Evolutionary conservation across 2,329 filamentous ascomycete species (phyloP).

Genomic region (Zopfia rhizophila): DNA sequence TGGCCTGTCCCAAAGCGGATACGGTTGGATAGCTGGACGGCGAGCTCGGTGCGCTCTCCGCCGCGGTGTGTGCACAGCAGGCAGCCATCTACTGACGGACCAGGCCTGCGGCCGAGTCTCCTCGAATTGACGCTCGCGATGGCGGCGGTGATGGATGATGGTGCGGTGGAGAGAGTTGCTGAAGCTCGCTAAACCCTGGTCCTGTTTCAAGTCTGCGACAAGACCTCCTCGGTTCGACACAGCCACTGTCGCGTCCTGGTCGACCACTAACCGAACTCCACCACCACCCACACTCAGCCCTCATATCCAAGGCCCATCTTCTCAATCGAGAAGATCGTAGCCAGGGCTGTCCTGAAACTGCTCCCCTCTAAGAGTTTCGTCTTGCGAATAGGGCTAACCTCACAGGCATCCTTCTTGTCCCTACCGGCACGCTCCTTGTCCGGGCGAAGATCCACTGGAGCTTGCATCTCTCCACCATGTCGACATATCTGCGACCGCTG

Average conservation of each 20-base stretch:
- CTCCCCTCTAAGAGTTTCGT: constrained; percentile 27
- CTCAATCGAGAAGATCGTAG: constrained; percentile 31
- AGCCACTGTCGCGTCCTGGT: constrained; percentile 14
- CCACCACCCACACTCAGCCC: constrained; percentile 14
- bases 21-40: constrained; percentile 9
- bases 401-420: constrained; percentile 22
- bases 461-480: constrained; percentile 27
- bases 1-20: constrained; percentile 8
- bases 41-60: constrained; percentile 13
- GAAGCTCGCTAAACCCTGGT: constrained; percentile 12
- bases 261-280: constrained; percentile 4
- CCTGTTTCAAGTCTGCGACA: constrained; percentile 17
- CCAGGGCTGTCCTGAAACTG: constrained; percentile 33
- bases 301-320: constrained; percentile 31
- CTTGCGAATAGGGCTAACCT: constrained; percentile 33
- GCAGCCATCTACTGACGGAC: background rate
- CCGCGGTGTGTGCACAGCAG: background rate
- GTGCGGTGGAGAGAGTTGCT: constrained; percentile 7
- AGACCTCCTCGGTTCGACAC: constrained; percentile 4
- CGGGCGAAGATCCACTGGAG: constrained; percentile 22
- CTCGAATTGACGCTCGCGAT: constrained; percentile 16
- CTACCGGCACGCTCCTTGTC: constrained; percentile 35
- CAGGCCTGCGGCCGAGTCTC: background rate
- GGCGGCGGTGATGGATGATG: constrained; percentile 6
- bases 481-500: constrained; percentile 37